These are phyloP conservation scores for Trapa incisa DNA, from an alignment of 345 rosid genomes.

Conservation along the genomic window DNA sequence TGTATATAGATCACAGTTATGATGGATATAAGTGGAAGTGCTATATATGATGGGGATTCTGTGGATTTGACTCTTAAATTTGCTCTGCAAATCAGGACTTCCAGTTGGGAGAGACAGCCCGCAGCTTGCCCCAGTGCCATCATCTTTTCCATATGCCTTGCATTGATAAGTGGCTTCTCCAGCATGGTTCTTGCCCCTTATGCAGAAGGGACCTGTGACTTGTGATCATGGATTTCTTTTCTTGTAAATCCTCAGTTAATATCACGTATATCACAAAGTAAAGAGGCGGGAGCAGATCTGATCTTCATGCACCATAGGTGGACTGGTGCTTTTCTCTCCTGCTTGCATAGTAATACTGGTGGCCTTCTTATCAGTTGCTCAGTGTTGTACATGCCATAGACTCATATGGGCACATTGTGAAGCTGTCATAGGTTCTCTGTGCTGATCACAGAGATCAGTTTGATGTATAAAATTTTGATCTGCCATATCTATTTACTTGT, in stretches of 20 bases:
- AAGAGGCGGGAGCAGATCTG: background rate
- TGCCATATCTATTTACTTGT: background rate
- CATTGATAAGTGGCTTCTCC: conserved; percentile 90
- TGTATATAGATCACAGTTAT: too few species aligned
- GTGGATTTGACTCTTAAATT: background rate
- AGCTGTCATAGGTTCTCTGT: background rate
- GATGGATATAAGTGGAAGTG: background rate
- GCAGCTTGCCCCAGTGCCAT: conserved; percentile 93
- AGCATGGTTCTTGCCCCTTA: conserved; percentile 84
- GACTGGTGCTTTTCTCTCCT: background rate
- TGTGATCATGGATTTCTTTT: conserved; percentile 5
- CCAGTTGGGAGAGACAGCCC: conserved; percentile 76
- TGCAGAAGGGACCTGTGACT: conserved; percentile 77
- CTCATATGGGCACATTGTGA: background rate
- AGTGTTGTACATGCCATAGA: background rate
- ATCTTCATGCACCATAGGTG: background rate
- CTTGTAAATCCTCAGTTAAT: background rate
- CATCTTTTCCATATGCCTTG: conserved; percentile 95
- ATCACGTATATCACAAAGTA: background rate
- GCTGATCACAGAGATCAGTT: conserved; percentile 5
- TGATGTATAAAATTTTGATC: conserved; percentile 1
- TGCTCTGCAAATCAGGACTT: conserved; percentile 54
- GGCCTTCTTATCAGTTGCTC: background rate
- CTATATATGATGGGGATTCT: background rate
- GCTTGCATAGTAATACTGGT: background rate